Conservation (phyloP, 139 green algal genomes). For the Tetraselmis chui region DNA sequence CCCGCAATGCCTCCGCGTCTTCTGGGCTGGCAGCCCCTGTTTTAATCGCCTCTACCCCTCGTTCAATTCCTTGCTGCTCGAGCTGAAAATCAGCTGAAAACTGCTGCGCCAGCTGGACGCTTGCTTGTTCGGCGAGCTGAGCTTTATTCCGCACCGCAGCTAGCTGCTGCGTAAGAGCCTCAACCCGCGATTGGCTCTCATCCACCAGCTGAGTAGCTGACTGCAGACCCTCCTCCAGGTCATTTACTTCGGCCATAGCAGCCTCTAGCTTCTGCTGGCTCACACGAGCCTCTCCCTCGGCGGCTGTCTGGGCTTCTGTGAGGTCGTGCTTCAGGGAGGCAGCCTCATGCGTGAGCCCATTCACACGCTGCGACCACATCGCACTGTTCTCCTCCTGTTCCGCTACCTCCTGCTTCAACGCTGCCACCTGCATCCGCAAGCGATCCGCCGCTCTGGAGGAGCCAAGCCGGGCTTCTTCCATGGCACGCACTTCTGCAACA, state of each 20-base stretch:
- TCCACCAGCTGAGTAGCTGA: no score
- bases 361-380: background rate
- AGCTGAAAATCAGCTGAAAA: no score
- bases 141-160: no score
- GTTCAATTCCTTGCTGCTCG: no score
- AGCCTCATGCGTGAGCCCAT: background rate
- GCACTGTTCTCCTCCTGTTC: background rate
- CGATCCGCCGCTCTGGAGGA: background rate
- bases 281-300: background rate
- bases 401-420: background rate
- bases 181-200: no score
- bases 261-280: background rate
- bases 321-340: background rate
- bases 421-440: background rate
- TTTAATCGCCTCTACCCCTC: no score
- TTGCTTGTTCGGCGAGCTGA: no score
- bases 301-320: background rate
- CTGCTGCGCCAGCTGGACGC: no score
- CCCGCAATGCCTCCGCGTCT: background rate
- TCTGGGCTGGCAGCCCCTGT: no score
- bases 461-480: background rate
- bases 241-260: background rate
- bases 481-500: background rate
- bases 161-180: no score
- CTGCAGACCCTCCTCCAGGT: no score